These are phyloP conservation scores for Cercospora sp. DNA, from an alignment of 2,329 filamentous ascomycete genomes.

Conservation along the genomic window DNA sequence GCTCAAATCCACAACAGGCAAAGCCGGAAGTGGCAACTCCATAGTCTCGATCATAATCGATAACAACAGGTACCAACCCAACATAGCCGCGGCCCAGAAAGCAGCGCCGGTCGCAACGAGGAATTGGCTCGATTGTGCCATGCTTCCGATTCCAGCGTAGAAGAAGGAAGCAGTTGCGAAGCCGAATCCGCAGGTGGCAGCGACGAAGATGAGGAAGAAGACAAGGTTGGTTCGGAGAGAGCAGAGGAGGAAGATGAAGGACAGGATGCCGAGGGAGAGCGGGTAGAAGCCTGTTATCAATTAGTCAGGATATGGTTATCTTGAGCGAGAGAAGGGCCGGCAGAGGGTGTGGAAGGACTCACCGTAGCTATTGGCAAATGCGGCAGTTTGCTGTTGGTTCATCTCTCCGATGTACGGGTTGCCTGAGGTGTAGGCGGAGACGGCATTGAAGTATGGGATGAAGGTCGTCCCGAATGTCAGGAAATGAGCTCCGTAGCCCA, in stretches of 20 bases:
- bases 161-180: neutral
- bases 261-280: neutral
- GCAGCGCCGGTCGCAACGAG: neutral
- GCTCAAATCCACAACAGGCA: conserved; percentile 26
- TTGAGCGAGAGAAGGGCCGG: neutral
- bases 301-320: neutral
- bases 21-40: conserved; percentile 26
- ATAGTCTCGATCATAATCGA: conserved; percentile 1
- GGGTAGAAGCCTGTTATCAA: conserved; percentile 20
- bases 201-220: neutral
- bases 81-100: neutral
- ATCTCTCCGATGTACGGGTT: conserved; percentile 22
- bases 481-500: conserved; percentile 29
- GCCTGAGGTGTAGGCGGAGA: conserved; percentile 25
- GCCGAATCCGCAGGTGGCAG: neutral
- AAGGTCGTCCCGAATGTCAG: conserved; percentile 25
- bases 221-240: neutral
- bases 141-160: neutral
- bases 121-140: neutral
- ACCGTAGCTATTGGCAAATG: conserved; percentile 27
- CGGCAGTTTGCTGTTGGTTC: conserved; percentile 21
- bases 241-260: neutral
- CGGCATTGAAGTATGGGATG: conserved; percentile 25
- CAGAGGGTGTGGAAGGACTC: neutral
- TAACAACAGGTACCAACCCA: neutral